Evolutionary conservation across 2,329 filamentous ascomycete genomes (phyloP).

Genomic region (Fusarium buxicola): DNA sequence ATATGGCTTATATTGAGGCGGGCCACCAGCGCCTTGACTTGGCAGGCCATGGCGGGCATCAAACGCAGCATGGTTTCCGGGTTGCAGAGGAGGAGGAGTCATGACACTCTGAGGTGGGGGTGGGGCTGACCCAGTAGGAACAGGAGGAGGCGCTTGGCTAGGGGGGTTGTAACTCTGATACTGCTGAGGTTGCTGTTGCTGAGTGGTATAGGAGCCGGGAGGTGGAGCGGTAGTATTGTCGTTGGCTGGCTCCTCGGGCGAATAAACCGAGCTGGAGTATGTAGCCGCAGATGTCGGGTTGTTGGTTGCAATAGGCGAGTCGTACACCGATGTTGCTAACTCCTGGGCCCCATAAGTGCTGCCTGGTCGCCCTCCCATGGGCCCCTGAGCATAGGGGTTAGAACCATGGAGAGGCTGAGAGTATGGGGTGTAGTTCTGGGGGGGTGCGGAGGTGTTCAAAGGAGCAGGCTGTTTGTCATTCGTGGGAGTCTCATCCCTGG

Average conservation of each 20-base stretch:
- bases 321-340: conserved; percentile 80
- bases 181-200: conserved; percentile 51
- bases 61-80: conserved; percentile 57
- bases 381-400: conserved; percentile 58
- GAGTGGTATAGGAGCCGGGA: conserved; percentile 44
- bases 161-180: conserved; percentile 58
- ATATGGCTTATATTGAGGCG: conserved; percentile 71
- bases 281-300: conserved; percentile 58
- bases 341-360: conserved; percentile 81
- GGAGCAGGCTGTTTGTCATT: conserved; percentile 62
- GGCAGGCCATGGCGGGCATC: conserved; percentile 64
- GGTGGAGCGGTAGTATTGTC: conserved; percentile 47
- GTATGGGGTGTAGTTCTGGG: conserved; percentile 59
- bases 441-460: conserved; percentile 64
- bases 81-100: conserved; percentile 59
- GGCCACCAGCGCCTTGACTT: conserved; percentile 55
- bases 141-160: conserved; percentile 55
- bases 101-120: conserved; percentile 48
- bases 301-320: conserved; percentile 73
- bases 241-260: conserved; percentile 57
- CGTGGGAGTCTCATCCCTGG: conserved; percentile 63
- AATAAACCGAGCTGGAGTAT: conserved; percentile 61
- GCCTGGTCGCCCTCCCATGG: conserved; percentile 65
- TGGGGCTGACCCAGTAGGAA: conserved; percentile 52
- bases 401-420: conserved; percentile 49